Evolutionary conservation across 495 filamentous ascomycete species (phyloP).

Genomic region (Daldinia childiae): DNA sequence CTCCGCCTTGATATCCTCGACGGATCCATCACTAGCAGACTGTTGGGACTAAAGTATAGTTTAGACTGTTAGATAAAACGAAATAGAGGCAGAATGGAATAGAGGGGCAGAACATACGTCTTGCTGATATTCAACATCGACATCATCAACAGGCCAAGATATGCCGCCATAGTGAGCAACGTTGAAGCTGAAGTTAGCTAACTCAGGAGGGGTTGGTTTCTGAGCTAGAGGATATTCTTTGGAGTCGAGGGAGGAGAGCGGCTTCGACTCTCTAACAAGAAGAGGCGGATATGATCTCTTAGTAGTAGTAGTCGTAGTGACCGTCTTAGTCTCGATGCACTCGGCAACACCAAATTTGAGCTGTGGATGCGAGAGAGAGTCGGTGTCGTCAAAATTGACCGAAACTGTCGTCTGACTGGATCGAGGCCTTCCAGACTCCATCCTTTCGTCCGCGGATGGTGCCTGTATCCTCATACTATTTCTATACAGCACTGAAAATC

Average conservation of each 20-base stretch:
- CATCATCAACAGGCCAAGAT: constrained; percentile 73
- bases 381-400: constrained; percentile 57
- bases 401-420: constrained; percentile 58
- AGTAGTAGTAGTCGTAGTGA: constrained; percentile 95
- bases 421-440: constrained; percentile 51
- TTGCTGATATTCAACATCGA: constrained; percentile 59
- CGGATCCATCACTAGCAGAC: constrained; percentile 48
- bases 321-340: constrained; percentile 69
- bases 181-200: constrained; percentile 78
- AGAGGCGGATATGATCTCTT: constrained; percentile 89
- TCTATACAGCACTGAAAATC: constrained; percentile 31
- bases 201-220: constrained; percentile 77
- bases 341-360: constrained; percentile 63
- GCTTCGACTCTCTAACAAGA: constrained; percentile 76
- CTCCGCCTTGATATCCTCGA: constrained; percentile 47
- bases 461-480: constrained; percentile 42
- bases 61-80: constrained; percentile 20
- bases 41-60: constrained; percentile 46
- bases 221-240: constrained; percentile 90
- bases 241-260: constrained; percentile 78
- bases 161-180: constrained; percentile 63
- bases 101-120: constrained; percentile 61
- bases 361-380: constrained; percentile 47
- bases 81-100: constrained; percentile 6
- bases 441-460: constrained; percentile 42